Evolutionary conservation across 306 rosid species (phyloP).

Genomic region (Bauhinia variegata): DNA sequence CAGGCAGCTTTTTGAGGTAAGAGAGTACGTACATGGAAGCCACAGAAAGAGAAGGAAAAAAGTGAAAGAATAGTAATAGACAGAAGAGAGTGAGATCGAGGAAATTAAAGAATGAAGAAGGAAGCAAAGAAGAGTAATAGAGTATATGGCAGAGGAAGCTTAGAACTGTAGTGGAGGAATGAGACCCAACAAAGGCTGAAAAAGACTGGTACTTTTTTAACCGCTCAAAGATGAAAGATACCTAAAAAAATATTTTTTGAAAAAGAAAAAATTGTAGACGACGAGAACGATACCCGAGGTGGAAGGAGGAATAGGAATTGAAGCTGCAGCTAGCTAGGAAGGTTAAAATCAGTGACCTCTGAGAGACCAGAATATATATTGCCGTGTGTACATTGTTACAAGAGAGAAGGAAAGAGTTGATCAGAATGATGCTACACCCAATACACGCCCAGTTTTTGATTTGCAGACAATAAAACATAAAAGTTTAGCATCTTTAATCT

Average conservation of each 20-base stretch:
- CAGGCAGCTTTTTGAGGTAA: background rate
- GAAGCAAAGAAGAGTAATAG: background rate
- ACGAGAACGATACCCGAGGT: conserved; percentile 12
- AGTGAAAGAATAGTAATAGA: background rate
- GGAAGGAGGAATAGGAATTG: background rate
- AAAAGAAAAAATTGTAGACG: background rate
- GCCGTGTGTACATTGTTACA: conserved; percentile 18
- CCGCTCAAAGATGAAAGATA: background rate
- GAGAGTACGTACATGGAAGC: conserved; percentile 12
- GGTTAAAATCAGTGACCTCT: conserved; percentile 32
- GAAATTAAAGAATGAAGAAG: conserved; percentile 10
- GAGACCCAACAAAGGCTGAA: conserved; percentile 10
- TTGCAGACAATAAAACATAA: conserved; percentile 18
- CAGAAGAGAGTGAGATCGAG: background rate
- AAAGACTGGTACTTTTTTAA: background rate
- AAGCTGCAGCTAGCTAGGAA: background rate
- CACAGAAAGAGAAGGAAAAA: background rate
- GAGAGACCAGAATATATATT: conserved; percentile 35
- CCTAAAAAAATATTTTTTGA: background rate
- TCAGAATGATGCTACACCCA: conserved; percentile 22
- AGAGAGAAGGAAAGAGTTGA: conserved; percentile 16
- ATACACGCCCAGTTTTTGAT: background rate
- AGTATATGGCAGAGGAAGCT: background rate
- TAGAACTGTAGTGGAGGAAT: conserved; percentile 38
- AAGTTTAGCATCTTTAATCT: conserved; percentile 17